Evolutionary conservation across 2,329 filamentous ascomycete species (phyloP).

Genomic region (Aspergillus alliaceus): DNA sequence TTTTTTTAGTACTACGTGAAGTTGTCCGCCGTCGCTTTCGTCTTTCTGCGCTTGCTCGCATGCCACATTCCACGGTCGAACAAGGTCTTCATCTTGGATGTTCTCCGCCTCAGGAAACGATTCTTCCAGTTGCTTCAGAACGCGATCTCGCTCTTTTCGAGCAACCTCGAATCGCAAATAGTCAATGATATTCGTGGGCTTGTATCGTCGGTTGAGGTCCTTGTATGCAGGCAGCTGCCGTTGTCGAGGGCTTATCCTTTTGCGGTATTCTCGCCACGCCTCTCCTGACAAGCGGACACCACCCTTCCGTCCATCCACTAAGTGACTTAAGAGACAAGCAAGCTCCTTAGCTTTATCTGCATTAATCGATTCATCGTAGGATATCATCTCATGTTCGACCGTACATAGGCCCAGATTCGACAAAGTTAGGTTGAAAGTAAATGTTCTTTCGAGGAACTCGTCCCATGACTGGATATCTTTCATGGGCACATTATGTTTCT

Average conservation of each 20-base stretch:
- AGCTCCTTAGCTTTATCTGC: conserved; percentile 36
- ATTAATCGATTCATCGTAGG: conserved; percentile 53
- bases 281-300: conserved; percentile 43
- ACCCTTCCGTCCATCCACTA: conserved; percentile 48
- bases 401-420: conserved; percentile 56
- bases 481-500: conserved; percentile 44
- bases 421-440: conserved; percentile 49
- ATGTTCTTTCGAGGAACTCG: conserved; percentile 44
- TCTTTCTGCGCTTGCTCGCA: conserved; percentile 20
- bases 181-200: conserved; percentile 44
- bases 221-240: conserved; percentile 42
- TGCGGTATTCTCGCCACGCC: conserved; percentile 40
- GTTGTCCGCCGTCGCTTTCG: conserved; percentile 7
- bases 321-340: conserved; percentile 43
- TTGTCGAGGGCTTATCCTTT: conserved; percentile 28
- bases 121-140: conserved; percentile 32
- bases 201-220: conserved; percentile 19
- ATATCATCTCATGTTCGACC: conserved; percentile 49
- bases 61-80: conserved; percentile 31
- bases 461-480: conserved; percentile 37
- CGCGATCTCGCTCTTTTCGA: conserved; percentile 25
- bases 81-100: conserved; percentile 36
- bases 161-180: conserved; percentile 46
- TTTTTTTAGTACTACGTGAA: conserved; percentile 20
- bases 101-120: conserved; percentile 24